Percentiles rank a stretch among this genome's conserved stretches.
Evolutionary conservation across 768 basidiomycete species (phyloP).

Genomic region (Gelatoporia subvermispora): DNA sequence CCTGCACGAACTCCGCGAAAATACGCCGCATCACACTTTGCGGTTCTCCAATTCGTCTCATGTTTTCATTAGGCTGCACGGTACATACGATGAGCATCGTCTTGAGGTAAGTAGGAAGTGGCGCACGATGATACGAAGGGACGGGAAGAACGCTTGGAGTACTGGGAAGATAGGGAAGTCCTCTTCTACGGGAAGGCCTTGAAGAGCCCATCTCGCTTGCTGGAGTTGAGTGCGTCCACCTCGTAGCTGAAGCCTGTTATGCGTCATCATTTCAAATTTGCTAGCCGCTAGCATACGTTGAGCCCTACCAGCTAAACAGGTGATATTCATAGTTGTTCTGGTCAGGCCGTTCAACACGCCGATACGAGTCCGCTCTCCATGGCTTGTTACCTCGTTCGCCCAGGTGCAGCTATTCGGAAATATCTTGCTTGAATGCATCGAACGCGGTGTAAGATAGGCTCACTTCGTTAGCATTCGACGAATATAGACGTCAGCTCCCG

Average conservation of each 20-base stretch:
- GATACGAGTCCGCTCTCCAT: slow-evolving; percentile 13
- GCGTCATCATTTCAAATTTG: neutral
- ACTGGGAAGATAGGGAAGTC: neutral
- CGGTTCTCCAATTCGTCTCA: slow-evolving; percentile 5
- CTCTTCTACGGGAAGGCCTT: slow-evolving; percentile 20
- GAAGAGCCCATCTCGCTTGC: slow-evolving; percentile 25
- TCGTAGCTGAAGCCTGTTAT: slow-evolving; percentile 29
- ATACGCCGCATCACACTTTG: slow-evolving; percentile 22
- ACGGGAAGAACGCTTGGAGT: slow-evolving; percentile 15
- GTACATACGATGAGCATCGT: neutral
- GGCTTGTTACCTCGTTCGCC: slow-evolving; percentile 24
- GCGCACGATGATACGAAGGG: slow-evolving; percentile 18
- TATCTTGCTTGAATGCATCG: neutral
- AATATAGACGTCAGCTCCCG: slow-evolving; percentile 54
- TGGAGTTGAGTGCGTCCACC: slow-evolving; percentile 26
- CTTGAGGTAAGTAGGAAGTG: no score
- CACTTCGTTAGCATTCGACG: slow-evolving; percentile 47
- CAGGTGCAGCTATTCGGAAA: slow-evolving; percentile 17
- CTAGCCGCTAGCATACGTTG: no score
- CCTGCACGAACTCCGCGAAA: slow-evolving; percentile 22
- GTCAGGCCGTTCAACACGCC: slow-evolving; percentile 30
- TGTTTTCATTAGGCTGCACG: neutral
- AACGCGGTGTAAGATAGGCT: neutral
- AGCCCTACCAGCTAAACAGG: slow-evolving; percentile 1
- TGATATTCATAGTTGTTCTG: slow-evolving; percentile 13